Base-by-base conservation (phyloP, 345 rosid genomes). In the Heritiera fomes region DNA sequence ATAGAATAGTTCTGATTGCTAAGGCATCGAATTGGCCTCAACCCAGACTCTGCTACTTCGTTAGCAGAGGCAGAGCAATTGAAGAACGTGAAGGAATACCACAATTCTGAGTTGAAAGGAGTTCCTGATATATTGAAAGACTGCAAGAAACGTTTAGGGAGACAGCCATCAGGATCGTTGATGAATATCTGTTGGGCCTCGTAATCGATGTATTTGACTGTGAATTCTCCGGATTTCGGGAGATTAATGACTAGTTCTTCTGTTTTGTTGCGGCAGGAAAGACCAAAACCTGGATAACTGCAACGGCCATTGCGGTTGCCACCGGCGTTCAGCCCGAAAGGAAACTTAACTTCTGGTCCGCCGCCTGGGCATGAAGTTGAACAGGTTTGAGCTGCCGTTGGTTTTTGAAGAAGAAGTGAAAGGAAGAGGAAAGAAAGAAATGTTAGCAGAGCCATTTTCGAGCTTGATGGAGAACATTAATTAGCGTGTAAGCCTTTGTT, bases 271-370 rank as follows among this genome's bases (percentile, higher is more conserved):
- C 75, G 73, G 85, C 91, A 89, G 4, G 84, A 80, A 64, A 91
- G 86, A n/a, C 75, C 72, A 72, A 88, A 89, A 3, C 85, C 87
- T 0, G 87, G 90, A 70, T 79, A 88, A 64, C 86, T 81, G 81
- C 88, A 80, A 15, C 83, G 53, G 64, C 38, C 38, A 47, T 3
- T 32, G 6, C 13, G 43, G 70, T 4, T 41, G 13, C 63, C 45
- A 20, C 8, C 15, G 2, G 34, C 18, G 76, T 55, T 73, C 15
- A 56, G n/a, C 32, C 76, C 76, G 34, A 73, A 73, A 11, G 76
- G 76, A 8, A 73, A 73, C 50, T 34, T 38, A 3, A 73, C 18
- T 38, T 40, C 63, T 12, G 6, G 32, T 6, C 6, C 76, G 3
- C 32, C 49, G 18, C 34, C n/a, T 2, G 49, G 63, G 63, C 76